phyloP scores from a whole-genome alignment of 305 asterid genomes.

The Rubia occidens region DNA sequence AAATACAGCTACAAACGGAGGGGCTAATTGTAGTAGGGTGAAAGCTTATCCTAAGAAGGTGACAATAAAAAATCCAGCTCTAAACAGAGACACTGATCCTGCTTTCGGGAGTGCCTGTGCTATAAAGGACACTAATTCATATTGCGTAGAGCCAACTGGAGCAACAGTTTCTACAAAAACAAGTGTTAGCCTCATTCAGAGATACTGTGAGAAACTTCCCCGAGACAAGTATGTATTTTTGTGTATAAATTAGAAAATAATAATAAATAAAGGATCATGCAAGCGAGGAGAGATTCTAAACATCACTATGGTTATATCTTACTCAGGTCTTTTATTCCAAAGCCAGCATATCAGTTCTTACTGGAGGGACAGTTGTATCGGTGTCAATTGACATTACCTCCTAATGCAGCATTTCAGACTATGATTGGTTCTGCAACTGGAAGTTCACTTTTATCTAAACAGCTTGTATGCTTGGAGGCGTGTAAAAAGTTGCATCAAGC shows the following conservation, averaged over 20 bases:
- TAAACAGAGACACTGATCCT: neutral
- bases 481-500: conserved; percentile 67
- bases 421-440: conserved; percentile 47
- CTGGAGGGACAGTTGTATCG: conserved; percentile 37
- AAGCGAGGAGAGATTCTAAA: neutral
- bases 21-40: conserved; percentile 23
- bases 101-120: neutral
- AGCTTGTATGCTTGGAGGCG: conserved; percentile 80
- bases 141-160: conserved; percentile 61
- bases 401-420: conserved; percentile 60
- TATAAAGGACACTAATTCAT: conserved; percentile 30
- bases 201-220: conserved; percentile 62
- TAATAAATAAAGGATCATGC: conserved; percentile 1
- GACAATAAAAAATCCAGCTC: neutral
- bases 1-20: conserved; percentile 32
- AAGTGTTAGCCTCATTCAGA: conserved; percentile 54
- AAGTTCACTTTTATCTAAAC: conserved; percentile 40
- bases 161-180: conserved; percentile 59
- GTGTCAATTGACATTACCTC: conserved; percentile 64
- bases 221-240: conserved; percentile 46
- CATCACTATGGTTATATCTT: conserved; percentile 3
- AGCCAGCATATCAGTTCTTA: conserved; percentile 47
- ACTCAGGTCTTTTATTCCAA: conserved; percentile 40
- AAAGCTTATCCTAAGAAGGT: conserved; percentile 22
- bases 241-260: conserved; percentile 1